phyloP scores from a whole-genome alignment of 75 land plant genomes.

The Cunninghamia lanceolata region DNA sequence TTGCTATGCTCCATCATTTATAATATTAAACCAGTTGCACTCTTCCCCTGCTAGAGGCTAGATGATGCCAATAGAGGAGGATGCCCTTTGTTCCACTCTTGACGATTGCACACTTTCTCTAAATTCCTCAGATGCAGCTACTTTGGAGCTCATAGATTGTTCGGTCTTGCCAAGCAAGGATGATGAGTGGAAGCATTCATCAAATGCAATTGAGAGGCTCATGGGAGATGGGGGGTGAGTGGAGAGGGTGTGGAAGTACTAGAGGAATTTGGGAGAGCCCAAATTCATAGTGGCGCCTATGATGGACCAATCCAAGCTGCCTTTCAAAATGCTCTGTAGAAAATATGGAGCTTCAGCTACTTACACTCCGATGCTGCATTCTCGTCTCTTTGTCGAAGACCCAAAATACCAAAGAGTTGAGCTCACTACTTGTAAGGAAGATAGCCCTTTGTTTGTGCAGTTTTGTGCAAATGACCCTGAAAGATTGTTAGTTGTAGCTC shows the following conservation, averaged over 20 bases:
- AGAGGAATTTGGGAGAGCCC: too few species aligned
- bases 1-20: neutral
- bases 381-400: slow-evolving; percentile 78
- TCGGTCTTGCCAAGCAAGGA: too few species aligned
- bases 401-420: slow-evolving; percentile 71
- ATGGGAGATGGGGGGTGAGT: neutral
- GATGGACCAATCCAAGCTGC: too few species aligned
- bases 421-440: slow-evolving; percentile 96
- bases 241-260: too few species aligned
- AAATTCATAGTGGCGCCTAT: too few species aligned
- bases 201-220: neutral
- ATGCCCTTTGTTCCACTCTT: too few species aligned
- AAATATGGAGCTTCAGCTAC: too few species aligned
- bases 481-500: slow-evolving; percentile 73
- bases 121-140: neutral
- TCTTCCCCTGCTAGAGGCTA: neutral
- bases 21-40: neutral
- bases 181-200: too few species aligned
- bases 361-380: slow-evolving; percentile 99
- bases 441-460: slow-evolving; percentile 93
- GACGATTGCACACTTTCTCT: too few species aligned
- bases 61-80: neutral
- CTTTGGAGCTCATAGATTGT: too few species aligned
- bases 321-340: too few species aligned
- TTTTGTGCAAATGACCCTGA: slow-evolving; percentile 99